Conservation (phyloP, 192 early-diverging fungal genomes). For the Neocallimastix lanati region DNA sequence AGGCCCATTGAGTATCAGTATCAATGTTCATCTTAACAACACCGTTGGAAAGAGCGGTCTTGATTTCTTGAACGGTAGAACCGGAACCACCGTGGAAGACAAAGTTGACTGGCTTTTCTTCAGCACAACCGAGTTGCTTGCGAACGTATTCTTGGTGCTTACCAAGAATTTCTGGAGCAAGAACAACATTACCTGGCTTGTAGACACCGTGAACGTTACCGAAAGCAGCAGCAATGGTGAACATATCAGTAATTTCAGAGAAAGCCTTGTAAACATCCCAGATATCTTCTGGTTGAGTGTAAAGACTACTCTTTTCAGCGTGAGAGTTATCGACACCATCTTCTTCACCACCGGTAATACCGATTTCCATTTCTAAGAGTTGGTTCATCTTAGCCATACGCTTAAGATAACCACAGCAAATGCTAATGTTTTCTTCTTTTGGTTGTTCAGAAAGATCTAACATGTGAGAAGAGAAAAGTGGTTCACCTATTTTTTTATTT, state of each 20-base stretch:
- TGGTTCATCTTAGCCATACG: constrained; percentile 75
- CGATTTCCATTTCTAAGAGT: constrained; percentile 94
- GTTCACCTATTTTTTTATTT: constrained; percentile 47
- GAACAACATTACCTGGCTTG: constrained; percentile 86
- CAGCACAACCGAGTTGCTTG: constrained; percentile 30
- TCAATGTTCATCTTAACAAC: constrained; percentile 99
- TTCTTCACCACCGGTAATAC: constrained; percentile 95
- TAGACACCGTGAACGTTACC: constrained; percentile 95
- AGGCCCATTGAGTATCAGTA: constrained; percentile 95
- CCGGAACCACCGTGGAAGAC: constrained; percentile 98
- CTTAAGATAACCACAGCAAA: constrained; percentile 74
- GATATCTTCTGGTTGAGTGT: constrained; percentile 91
- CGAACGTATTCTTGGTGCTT: constrained; percentile 73
- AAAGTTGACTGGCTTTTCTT: constrained; percentile 72
- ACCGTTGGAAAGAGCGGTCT: constrained; percentile 59
- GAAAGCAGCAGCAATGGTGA: constrained; percentile 91
- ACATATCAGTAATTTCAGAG: constrained; percentile 34
- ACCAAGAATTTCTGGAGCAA: constrained; percentile 77
- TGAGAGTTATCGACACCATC: constrained; percentile 92
- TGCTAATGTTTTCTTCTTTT: constrained; percentile 86
- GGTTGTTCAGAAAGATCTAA: constrained; percentile 85
- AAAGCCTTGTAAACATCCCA: constrained; percentile 85
- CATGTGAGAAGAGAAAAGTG: constrained; percentile 98
- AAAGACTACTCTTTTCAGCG: constrained; percentile 74
- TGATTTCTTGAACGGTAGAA: constrained; percentile 56